Evolutionary conservation across 106 monocot genomes (phyloP).

Genomic region (Cymbidium sinense): DNA sequence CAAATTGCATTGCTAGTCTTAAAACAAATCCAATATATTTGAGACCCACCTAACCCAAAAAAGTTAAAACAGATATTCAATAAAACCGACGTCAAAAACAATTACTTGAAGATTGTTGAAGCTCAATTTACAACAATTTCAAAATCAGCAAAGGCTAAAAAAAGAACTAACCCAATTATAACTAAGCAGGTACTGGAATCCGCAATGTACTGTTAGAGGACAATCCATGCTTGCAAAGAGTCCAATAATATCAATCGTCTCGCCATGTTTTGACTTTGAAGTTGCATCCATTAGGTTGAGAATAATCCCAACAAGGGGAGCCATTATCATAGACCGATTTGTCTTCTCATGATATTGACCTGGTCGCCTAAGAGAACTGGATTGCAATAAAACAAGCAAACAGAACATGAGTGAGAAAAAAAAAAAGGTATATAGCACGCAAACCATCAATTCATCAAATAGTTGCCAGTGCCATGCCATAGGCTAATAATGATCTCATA

Average conservation of each 20-base stretch:
- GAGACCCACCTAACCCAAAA: no score
- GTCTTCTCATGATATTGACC: conserved; percentile 77
- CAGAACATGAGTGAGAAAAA: not conserved
- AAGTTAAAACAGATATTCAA: not conserved
- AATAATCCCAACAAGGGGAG: conserved; percentile 91
- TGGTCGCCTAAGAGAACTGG: conserved; percentile 62
- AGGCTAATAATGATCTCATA: not conserved
- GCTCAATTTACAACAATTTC: not conserved
- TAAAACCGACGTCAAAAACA: not conserved
- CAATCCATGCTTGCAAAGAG: conserved; percentile 92
- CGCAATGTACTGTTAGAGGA: conserved; percentile 66
- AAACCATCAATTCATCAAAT: not conserved
- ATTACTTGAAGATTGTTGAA: not conserved
- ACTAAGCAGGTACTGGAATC: conserved; percentile 78
- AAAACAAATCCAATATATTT: no score
- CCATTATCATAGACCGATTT: conserved; percentile 71
- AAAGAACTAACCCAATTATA: conserved; percentile 79
- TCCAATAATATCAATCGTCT: conserved; percentile 57
- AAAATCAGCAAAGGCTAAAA: not conserved
- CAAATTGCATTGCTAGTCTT: no score
- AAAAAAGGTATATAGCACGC: not conserved
- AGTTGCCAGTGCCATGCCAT: not conserved
- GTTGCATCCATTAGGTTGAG: conserved; percentile 68
- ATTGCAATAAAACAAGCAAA: not conserved
- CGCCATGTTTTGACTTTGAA: conserved; percentile 14